Base-by-base conservation (phyloP, 306 rosid species). In the Vigna angularis region DNA sequence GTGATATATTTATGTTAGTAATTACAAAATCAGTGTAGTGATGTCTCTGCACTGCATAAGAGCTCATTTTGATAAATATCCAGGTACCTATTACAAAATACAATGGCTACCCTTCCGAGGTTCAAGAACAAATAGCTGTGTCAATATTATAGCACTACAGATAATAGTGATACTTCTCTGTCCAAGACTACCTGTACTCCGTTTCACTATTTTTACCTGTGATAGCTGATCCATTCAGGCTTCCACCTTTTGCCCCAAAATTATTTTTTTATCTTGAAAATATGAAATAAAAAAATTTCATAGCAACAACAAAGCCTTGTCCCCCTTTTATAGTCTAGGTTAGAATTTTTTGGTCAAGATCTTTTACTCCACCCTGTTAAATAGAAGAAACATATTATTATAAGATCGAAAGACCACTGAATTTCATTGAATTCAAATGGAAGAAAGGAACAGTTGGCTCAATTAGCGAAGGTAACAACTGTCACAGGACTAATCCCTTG, bases 31-130 rank as follows among this genome's bases (percentile, higher is more conserved):
- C 30, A 7, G 73, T 70, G 13, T 30, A 4, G 47, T 52, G 63
- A 63, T 63, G 81, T 53, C 28, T 52, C 4, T 70, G 72, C 69
- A 70, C 70, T 24, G 7, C 4, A 47, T 56, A 68, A 68, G 70
- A 68, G 50, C 66, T 26, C 62, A 28, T 14, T 45, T 45, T 44
- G 42, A 69, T 13, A 53, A 42, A 42, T 38, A 58, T 36, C 70
- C 51, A 57, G 61, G 64, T 78, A 28, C 36, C 52, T 57, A 38
- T 14, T 9, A 7, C 1, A 3, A 36, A 45, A 55, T 55, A 71
- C 6, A 34, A 32, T 51, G 62, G 30, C 15, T 34, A 17, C 11
- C 17, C 24, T 34, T 11, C 30, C 32, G 34, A 10, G 50, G 63
- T 52, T 71, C 64, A 50, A 20, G 45, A 70, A 66, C 16, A 49